A percentile compares a stretch with the other conserved stretches of the same genome.
phyloP scores from a whole-genome alignment of 2,329 filamentous ascomycete species.

The Calonectria naviculata region DNA sequence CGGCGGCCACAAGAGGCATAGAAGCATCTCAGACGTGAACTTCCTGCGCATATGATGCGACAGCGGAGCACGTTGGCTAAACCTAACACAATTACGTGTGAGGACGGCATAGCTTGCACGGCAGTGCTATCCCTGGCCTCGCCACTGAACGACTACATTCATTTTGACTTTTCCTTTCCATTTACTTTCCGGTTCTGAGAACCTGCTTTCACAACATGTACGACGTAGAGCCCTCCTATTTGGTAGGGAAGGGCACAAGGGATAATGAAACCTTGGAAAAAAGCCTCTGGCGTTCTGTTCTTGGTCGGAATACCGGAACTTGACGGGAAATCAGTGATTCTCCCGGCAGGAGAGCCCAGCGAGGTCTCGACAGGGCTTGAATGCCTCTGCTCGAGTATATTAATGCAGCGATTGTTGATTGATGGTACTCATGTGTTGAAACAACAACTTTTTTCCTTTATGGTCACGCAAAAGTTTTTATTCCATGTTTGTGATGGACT shows the following conservation, averaged over 20 bases:
- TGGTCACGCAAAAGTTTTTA: conserved; percentile 24
- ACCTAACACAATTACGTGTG: conserved; percentile 50
- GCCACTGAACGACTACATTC: conserved; percentile 34
- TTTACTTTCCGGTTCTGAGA: conserved; percentile 29
- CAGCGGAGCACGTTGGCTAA: conserved; percentile 17
- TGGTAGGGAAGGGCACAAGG: conserved; percentile 24
- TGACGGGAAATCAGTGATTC: conserved; percentile 33
- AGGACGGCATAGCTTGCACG: conserved; percentile 55
- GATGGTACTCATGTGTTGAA: conserved; percentile 31
- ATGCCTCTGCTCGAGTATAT: conserved; percentile 24
- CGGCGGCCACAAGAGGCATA: conserved; percentile 64
- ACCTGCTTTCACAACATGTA: conserved; percentile 35
- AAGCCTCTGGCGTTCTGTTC: conserved; percentile 31
- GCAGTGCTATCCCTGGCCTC: conserved; percentile 57
- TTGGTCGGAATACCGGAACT: conserved; percentile 31
- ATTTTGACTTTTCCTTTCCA: conserved; percentile 30
- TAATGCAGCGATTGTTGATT: conserved; percentile 40
- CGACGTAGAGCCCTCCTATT: conserved; percentile 28
- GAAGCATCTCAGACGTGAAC: conserved; percentile 69
- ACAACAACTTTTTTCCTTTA: conserved; percentile 18
- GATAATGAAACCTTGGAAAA: conserved; percentile 33
- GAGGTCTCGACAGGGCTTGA: conserved; percentile 30
- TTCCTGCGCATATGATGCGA: conserved; percentile 55
- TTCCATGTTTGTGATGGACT: conserved; percentile 30
- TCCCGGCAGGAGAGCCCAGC: background rate